Evolutionary conservation across 2,329 filamentous ascomycete species (phyloP).

Genomic region (Penicillium paneum): DNA sequence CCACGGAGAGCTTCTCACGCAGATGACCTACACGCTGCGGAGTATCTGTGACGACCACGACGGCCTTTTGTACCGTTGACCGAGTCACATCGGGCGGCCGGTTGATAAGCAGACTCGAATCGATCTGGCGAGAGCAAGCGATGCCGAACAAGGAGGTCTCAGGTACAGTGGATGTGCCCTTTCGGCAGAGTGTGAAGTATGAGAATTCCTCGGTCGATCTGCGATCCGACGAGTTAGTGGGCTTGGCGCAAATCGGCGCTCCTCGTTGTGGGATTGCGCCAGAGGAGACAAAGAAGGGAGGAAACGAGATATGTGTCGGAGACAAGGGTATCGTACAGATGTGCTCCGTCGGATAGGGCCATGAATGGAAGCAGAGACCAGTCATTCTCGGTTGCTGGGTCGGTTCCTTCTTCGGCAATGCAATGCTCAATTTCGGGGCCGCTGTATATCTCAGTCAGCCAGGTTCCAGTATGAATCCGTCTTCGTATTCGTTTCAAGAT

Average conservation of each 20-base stretch:
- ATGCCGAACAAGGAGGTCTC: constrained; percentile 91
- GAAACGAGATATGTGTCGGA: not conserved
- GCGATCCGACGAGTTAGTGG: constrained; percentile 7
- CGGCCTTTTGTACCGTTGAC: constrained; percentile 95
- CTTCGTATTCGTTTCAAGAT: not conserved
- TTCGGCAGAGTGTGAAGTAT: constrained; percentile 84
- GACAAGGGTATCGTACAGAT: constrained; percentile 61
- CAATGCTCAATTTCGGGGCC: constrained; percentile 93
- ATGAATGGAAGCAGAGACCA: constrained; percentile 94
- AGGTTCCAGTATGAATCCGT: not conserved
- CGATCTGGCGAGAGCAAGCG: constrained; percentile 87
- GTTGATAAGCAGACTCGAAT: constrained; percentile 71
- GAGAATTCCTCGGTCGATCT: constrained; percentile 87
- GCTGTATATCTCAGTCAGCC: constrained; percentile 37
- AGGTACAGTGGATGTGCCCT: constrained; percentile 44
- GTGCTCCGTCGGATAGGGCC: constrained; percentile 92
- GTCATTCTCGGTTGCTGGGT: constrained; percentile 79
- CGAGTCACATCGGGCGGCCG: constrained; percentile 88
- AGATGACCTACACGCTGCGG: constrained; percentile 88
- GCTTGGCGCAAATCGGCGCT: not conserved
- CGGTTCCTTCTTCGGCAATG: constrained; percentile 74
- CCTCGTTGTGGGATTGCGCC: not conserved
- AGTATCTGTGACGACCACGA: constrained; percentile 89
- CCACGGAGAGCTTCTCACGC: constrained; percentile 81
- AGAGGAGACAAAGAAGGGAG: not conserved